These are phyloP conservation scores for Exophiala xenobiotica DNA, from an alignment of 2,329 filamentous ascomycete species.

Conservation along the genomic window DNA sequence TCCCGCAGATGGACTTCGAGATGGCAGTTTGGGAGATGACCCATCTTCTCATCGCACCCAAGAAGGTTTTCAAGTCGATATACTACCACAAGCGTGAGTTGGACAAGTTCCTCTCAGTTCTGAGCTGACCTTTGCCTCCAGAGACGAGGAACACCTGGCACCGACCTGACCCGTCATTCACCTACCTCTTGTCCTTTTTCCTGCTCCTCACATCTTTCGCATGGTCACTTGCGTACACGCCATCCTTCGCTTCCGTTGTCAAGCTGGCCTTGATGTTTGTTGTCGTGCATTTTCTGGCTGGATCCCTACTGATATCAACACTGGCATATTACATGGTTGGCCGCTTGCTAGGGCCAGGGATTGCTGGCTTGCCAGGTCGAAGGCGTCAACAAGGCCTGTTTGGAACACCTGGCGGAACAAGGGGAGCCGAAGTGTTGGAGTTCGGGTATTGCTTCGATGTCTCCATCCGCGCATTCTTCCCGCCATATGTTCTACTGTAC, in stretches of 20 bases:
- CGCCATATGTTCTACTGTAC: conserved; percentile 66
- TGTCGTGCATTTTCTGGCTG: conserved; percentile 60
- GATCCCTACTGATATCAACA: conserved; percentile 59
- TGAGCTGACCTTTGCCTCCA: conserved; percentile 34
- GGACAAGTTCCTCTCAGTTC: background rate
- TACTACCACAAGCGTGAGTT: conserved; percentile 62
- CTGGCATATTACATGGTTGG: conserved; percentile 65
- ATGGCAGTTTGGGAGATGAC: conserved; percentile 74
- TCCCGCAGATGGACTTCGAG: conserved; percentile 72
- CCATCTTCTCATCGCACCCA: conserved; percentile 65
- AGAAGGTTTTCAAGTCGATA: conserved; percentile 69
- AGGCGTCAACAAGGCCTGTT: conserved; percentile 56
- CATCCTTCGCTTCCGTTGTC: conserved; percentile 47
- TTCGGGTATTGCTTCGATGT: conserved; percentile 73
- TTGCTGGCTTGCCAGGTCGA: conserved; percentile 47
- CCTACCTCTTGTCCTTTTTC: conserved; percentile 68
- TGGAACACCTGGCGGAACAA: conserved; percentile 48
- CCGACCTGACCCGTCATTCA: conserved; percentile 67
- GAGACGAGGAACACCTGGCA: conserved; percentile 72
- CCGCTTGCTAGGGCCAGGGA: conserved; percentile 58
- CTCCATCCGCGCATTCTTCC: conserved; percentile 66
- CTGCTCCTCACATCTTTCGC: conserved; percentile 55
- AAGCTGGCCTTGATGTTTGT: conserved; percentile 51
- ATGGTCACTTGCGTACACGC: conserved; percentile 59
- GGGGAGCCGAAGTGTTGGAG: conserved; percentile 58